Percentiles rank a stretch among this genome's conserved stretches.
These are phyloP conservation scores for Stylosanthes scabra DNA, from an alignment of 331 rosid species.

Conservation along the genomic window DNA sequence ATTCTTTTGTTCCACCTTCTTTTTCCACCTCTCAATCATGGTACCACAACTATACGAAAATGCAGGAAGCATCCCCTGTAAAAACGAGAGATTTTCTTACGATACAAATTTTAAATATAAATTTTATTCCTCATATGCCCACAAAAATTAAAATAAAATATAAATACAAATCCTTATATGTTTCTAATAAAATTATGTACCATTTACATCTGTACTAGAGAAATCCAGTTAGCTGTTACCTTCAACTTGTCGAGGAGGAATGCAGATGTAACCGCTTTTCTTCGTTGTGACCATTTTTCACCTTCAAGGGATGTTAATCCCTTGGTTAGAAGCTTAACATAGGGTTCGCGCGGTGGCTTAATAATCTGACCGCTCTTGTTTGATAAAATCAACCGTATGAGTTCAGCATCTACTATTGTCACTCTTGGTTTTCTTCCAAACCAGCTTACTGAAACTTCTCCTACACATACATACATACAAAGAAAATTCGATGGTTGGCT, in stretches of 20 bases:
- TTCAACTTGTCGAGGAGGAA: constrained; percentile 51
- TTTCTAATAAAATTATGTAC: no score
- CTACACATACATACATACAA: no score
- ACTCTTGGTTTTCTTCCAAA: constrained; percentile 44
- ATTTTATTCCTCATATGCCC: no score
- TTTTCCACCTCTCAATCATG: constrained; percentile 43
- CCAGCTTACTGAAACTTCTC: constrained; percentile 49
- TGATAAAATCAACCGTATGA: constrained; percentile 36
- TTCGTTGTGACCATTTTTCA: constrained; percentile 46
- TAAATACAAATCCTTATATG: no score
- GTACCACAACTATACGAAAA: constrained; percentile 44
- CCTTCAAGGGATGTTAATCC: constrained; percentile 52
- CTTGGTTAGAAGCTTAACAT: constrained; percentile 37
- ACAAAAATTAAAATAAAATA: no score
- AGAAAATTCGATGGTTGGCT: no score
- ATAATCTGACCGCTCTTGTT: constrained; percentile 41
- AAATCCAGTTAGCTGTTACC: no score
- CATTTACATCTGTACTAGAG: no score
- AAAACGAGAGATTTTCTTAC: no score
- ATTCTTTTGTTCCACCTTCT: constrained; percentile 6
- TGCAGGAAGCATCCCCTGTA: constrained; percentile 51
- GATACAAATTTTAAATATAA: no score
- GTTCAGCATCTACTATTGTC: constrained; percentile 44
- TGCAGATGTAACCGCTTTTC: constrained; percentile 44
- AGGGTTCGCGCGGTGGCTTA: constrained; percentile 48